A percentile compares a stretch with the other conserved stretches of the same genome.
Evolutionary conservation across 345 rosid genomes (phyloP).

Genomic region (Noccaea bulbosa): DNA sequence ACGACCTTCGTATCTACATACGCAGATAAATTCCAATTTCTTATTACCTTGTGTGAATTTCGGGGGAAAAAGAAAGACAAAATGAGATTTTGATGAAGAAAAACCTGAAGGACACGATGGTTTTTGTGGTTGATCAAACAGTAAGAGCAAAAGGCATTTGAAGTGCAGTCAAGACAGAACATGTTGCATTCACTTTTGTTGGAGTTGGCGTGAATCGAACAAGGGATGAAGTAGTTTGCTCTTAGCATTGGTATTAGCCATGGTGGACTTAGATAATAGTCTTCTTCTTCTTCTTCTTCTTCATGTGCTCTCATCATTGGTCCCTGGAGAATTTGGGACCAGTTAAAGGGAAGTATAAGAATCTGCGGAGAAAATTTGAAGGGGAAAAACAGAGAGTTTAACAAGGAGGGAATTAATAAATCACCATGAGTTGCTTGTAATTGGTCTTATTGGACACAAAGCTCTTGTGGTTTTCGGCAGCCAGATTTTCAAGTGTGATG

Average conservation of each 20-base stretch:
- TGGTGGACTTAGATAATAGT: slow-evolving; percentile 55
- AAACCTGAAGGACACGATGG: slow-evolving; percentile 84
- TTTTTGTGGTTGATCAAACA: slow-evolving; percentile 65
- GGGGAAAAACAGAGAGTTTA: neutral
- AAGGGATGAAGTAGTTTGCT: slow-evolving; percentile 73
- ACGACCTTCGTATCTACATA: slow-evolving; percentile 81
- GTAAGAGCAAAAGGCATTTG: slow-evolving; percentile 71
- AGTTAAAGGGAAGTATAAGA: neutral
- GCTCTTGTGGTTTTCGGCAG: slow-evolving; percentile 30
- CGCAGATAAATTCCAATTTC: slow-evolving; percentile 5
- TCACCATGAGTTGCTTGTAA: slow-evolving; percentile 49
- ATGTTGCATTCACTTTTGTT: slow-evolving; percentile 85
- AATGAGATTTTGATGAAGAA: slow-evolving; percentile 3
- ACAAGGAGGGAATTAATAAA: neutral
- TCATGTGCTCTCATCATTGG: slow-evolving; percentile 48
- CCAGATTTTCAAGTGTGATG: slow-evolving; percentile 26
- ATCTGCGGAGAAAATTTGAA: neutral
- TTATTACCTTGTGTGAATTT: neutral
- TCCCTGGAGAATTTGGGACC: slow-evolving; percentile 31
- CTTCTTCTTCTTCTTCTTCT: slow-evolving; percentile 39
- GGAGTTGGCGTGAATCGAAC: slow-evolving; percentile 62
- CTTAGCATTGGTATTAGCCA: slow-evolving; percentile 80
- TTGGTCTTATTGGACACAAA: slow-evolving; percentile 36
- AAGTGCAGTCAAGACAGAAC: slow-evolving; percentile 82
- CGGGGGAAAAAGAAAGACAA: neutral